Percentiles rank a stretch among this genome's conserved stretches.
Conservation (phyloP, 257 asterid species). For the Parsonsia alboflavescens region DNA sequence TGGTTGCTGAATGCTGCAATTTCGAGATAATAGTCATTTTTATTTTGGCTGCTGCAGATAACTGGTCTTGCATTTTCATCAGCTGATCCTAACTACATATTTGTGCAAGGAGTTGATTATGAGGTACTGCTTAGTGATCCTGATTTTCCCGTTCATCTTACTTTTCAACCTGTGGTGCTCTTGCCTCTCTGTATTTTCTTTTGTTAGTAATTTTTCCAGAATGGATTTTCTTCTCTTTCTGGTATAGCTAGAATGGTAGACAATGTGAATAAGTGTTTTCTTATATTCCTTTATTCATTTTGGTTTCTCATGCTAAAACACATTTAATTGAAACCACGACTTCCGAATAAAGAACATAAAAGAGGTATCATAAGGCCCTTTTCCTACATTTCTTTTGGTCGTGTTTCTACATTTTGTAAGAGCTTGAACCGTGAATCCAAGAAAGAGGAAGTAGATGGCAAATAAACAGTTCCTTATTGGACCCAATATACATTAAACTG, state of each 20-base stretch:
- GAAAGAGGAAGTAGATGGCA: neutral
- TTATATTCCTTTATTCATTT: neutral
- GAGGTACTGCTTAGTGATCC: conserved; percentile 49
- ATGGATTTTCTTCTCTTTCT: neutral
- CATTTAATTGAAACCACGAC: neutral
- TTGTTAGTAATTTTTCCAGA: neutral
- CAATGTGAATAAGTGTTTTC: neutral
- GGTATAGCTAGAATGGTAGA: neutral
- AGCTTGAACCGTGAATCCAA: neutral
- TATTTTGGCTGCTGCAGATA: conserved; percentile 44
- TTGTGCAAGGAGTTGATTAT: conserved; percentile 86
- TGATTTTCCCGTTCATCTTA: conserved; percentile 3
- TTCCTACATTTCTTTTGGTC: neutral
- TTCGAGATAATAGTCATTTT: neutral
- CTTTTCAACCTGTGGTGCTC: neutral
- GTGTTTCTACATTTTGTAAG: neutral
- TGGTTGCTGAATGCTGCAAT: conserved; percentile 26
- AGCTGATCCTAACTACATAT: conserved; percentile 61
- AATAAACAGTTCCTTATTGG: neutral
- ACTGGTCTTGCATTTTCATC: conserved; percentile 86
- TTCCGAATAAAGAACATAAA: no score
- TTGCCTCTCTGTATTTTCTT: neutral
- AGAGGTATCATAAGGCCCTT: neutral
- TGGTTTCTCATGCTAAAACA: neutral
- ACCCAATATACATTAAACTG: neutral